Evolutionary conservation across 345 rosid species (phyloP).

Genomic region (Lepidium aucheri): DNA sequence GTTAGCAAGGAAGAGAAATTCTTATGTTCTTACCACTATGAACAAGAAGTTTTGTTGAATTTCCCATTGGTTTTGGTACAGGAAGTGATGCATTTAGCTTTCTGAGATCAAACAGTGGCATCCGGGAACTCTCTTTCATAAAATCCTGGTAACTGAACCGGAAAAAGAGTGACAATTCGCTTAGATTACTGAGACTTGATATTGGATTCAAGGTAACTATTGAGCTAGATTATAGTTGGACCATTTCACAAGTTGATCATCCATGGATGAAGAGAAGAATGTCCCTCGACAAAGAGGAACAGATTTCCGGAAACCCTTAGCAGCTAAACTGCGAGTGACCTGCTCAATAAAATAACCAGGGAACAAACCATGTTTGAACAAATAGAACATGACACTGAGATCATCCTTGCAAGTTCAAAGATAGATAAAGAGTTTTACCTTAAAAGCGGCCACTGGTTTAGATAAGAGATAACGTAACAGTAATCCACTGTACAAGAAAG

Average conservation of each 20-base stretch:
- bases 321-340: constrained; percentile 89
- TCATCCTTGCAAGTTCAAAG: background rate
- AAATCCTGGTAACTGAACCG: constrained; percentile 62
- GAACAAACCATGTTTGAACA: background rate
- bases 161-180: background rate
- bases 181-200: background rate
- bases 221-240: constrained; percentile 22
- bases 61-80: constrained; percentile 49
- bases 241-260: constrained; percentile 65
- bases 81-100: constrained; percentile 86
- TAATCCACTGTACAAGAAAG: constrained; percentile 51
- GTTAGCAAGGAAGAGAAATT: background rate
- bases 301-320: constrained; percentile 76
- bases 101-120: constrained; percentile 74
- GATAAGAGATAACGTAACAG: constrained; percentile 84
- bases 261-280: constrained; percentile 72
- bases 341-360: constrained; percentile 26
- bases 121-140: constrained; percentile 69
- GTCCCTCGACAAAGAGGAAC: constrained; percentile 81
- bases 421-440: constrained; percentile 37
- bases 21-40: constrained; percentile 49
- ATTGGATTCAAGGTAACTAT: background rate
- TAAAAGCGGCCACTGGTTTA: constrained; percentile 79
- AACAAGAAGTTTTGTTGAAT: constrained; percentile 52
- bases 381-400: background rate